Evolutionary conservation across 192 early-diverging fungal genomes (phyloP), one percentile per base, ranked within the genome.

Genomic region (Haplosporangium gracile): DNA sequence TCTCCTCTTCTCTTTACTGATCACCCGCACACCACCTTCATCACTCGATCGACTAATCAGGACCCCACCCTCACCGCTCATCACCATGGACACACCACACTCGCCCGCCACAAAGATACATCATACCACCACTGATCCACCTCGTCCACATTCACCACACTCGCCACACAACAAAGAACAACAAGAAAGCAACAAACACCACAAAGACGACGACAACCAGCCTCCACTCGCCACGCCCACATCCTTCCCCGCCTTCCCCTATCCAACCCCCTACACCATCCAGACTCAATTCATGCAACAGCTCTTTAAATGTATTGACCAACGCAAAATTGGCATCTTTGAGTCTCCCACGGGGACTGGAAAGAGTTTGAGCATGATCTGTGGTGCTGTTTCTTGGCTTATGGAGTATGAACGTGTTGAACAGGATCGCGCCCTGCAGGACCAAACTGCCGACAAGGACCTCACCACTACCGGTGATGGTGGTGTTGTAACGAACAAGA

Each of bases 281-380:
- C 97, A 98, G 80, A 76, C 88, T 40, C 89, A 94, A 1, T 97
- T 98, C 60, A 98, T 98, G 96, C 75, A 85, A 36, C 87, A 86
- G 34, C 83, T 98, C 55, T 97, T 96, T 81, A 87, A 93, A 43
- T 91, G 91, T 13, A 89, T 97, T 24, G 93, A 96, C 43, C 65
- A 91, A 24, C 82, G 91, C 10, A 91, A 95, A 69, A 90, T 99
- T 65, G 94, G 92, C 26, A 92, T 99, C 18, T 96, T 99, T 76
- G 97, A 99, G 85, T 95, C 94, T 38, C 97, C 97, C 20, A 99
- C 97, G 13, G 97, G 97, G 2, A 99, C 97, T 1, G 97, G 98
- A 42, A 99, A 99, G 88, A 96, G 96, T 39, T 91, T 99, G 9
- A 95, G 93, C 73, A 89, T 99, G 40, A 94, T 98, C 42, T 97